These are phyloP conservation scores for Paraphaeosphaeria minitans DNA, from an alignment of 2,329 filamentous ascomycete genomes.

Conservation along the genomic window DNA sequence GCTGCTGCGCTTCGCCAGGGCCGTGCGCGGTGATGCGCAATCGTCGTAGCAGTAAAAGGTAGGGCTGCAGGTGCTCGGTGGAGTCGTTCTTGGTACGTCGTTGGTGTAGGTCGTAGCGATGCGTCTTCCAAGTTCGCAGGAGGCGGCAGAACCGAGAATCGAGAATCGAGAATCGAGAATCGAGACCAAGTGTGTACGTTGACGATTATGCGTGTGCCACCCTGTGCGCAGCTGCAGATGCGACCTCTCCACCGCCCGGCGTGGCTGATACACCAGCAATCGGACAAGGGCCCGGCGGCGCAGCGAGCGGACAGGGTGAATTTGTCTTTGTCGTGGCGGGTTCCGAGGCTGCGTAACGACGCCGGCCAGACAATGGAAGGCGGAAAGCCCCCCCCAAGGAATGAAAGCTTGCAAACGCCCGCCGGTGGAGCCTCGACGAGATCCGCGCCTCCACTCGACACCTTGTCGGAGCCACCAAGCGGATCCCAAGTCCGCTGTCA, in stretches of 20 bases:
- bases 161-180: conserved; percentile 7
- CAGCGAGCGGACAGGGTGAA: conserved; percentile 9
- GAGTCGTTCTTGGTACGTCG: conserved; percentile 5
- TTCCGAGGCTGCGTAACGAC: conserved; percentile 11
- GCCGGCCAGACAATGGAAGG: conserved; percentile 11
- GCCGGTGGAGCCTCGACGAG: conserved; percentile 11
- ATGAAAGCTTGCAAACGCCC: conserved; percentile 7
- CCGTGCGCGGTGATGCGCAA: conserved; percentile 12
- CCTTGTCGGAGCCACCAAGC: conserved; percentile 5
- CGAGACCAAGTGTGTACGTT: conserved; percentile 1
- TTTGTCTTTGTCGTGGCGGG: conserved; percentile 16
- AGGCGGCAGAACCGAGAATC: background rate
- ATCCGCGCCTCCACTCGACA: conserved; percentile 7
- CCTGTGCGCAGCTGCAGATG: background rate
- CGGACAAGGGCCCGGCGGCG: conserved; percentile 19
- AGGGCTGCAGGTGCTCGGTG: conserved; percentile 19
- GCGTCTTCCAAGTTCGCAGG: background rate
- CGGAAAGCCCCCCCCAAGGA: too few species aligned
- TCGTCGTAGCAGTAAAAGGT: conserved; percentile 13
- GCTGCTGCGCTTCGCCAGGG: conserved; percentile 19
- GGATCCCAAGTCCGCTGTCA: conserved; percentile 21
- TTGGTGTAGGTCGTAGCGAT: background rate
- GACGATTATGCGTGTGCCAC: conserved; percentile 6
- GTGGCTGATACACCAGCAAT: conserved; percentile 21
- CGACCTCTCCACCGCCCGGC: background rate